Percentiles rank a stretch among this genome's conserved stretches.
These are phyloP conservation scores for Galeopsis tetrahit DNA, from an alignment of 257 asterid genomes.

Conservation along the genomic window DNA sequence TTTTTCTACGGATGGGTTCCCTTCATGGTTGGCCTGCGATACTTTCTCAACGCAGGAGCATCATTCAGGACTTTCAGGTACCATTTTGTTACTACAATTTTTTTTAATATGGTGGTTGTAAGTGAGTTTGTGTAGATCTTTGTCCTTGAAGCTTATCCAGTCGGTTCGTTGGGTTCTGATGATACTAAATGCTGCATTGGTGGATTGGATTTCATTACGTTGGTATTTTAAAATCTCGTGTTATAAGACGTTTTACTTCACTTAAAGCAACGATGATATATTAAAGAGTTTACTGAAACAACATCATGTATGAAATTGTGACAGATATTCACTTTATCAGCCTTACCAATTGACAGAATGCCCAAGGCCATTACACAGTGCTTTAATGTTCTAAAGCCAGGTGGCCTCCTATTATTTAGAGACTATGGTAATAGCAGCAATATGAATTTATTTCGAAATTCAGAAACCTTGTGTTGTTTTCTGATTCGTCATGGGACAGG, in stretches of 20 bases:
- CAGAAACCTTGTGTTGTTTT: conserved; percentile 3
- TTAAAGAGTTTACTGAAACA: conserved; percentile 31
- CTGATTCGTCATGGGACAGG: conserved; percentile 50
- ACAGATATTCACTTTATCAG: conserved; percentile 94
- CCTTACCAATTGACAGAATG: conserved; percentile 78
- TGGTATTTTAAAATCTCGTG: conserved; percentile 53
- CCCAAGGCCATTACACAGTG: conserved; percentile 64
- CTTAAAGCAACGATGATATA: neutral
- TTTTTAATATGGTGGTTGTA: conserved; percentile 3
- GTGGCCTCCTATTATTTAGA: conserved; percentile 83
- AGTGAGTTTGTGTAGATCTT: neutral
- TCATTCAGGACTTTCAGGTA: conserved; percentile 47
- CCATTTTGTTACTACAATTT: conserved; percentile 22
- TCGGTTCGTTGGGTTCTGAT: conserved; percentile 37
- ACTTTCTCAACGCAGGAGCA: conserved; percentile 50
- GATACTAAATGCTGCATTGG: conserved; percentile 64
- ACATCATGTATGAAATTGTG: conserved; percentile 25
- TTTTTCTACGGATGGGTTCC: conserved; percentile 64
- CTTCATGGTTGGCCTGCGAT: conserved; percentile 72
- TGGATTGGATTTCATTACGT: conserved; percentile 80
- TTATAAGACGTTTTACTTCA: neutral
- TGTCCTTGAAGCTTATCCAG: conserved; percentile 37
- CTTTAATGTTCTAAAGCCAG: conserved; percentile 79
- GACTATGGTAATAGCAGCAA: conserved; percentile 74
- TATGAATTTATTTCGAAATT: conserved; percentile 19